phyloP scores from a whole-genome alignment of 169 alveolate species.

The Amoebophrya sp. region DNA sequence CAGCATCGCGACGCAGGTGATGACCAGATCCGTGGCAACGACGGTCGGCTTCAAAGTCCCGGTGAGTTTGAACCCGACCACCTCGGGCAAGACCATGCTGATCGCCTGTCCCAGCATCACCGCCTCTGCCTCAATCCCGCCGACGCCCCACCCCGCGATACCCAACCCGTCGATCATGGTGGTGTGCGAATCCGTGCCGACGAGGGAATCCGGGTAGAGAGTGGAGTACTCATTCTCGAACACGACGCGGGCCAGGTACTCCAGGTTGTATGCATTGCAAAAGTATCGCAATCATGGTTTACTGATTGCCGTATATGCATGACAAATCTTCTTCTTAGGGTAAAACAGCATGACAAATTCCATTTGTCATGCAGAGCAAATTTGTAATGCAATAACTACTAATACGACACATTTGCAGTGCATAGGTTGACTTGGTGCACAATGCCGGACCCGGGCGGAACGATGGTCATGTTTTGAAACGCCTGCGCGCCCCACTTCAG shows the following conservation, averaged over 20 bases:
- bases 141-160: slow-evolving; percentile 91
- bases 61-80: slow-evolving; percentile 87
- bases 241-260: slow-evolving; percentile 72
- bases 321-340: too few relatives aligned
- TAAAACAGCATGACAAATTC: too few relatives aligned
- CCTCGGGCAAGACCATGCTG: slow-evolving; percentile 92
- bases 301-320: too few relatives aligned
- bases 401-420: too few relatives aligned
- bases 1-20: slow-evolving; percentile 64
- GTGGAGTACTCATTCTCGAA: slow-evolving; percentile 51
- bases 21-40: slow-evolving; percentile 89
- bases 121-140: slow-evolving; percentile 98
- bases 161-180: slow-evolving; percentile 97
- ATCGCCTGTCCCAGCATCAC: slow-evolving; percentile 94
- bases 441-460: slow-evolving; percentile 96
- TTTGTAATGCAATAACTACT: too few relatives aligned
- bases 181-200: slow-evolving; percentile 97
- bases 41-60: slow-evolving; percentile 73
- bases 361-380: too few relatives aligned
- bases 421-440: slow-evolving; percentile 90
- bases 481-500: slow-evolving; percentile 95
- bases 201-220: slow-evolving; percentile 91
- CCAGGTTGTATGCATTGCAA: too few relatives aligned
- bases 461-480: slow-evolving; percentile 83
- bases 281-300: too few relatives aligned